Percentiles rank a stretch among this genome's conserved stretches.
These are phyloP conservation scores for Microascus cirrosus DNA, from an alignment of 2,329 filamentous ascomycete species.

Conservation along the genomic window DNA sequence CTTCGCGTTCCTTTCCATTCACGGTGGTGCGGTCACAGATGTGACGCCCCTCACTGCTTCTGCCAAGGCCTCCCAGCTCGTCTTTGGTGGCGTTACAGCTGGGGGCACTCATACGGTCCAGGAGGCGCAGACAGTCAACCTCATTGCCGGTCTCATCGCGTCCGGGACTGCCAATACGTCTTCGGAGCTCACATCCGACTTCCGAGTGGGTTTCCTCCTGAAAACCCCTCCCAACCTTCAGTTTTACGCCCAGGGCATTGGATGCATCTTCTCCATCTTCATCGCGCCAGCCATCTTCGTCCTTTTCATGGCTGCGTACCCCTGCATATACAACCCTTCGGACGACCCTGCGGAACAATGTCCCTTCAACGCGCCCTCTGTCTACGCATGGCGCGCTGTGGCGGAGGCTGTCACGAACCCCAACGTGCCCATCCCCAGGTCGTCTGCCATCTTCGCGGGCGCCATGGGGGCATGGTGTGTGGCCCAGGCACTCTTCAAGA, in stretches of 20 bases:
- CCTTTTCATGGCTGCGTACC: constrained; percentile 57
- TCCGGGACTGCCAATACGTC: constrained; percentile 44
- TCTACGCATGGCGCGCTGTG: constrained; percentile 55
- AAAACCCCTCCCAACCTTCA: constrained; percentile 53
- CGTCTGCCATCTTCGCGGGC: constrained; percentile 45
- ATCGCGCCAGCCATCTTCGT: constrained; percentile 57
- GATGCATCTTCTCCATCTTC: constrained; percentile 53
- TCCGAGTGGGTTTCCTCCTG: constrained; percentile 58
- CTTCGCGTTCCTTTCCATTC: constrained; percentile 43
- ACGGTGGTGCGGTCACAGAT: constrained; percentile 41
- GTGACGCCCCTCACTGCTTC: constrained; percentile 55
- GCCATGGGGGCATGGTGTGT: constrained; percentile 38
- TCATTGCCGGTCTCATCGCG: constrained; percentile 49
- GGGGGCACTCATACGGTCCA: constrained; percentile 31
- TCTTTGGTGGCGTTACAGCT: constrained; percentile 54
- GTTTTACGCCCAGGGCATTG: constrained; percentile 54
- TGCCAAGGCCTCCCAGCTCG: constrained; percentile 57
- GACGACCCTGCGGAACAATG: constrained; percentile 29
- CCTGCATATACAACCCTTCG: constrained; percentile 46
- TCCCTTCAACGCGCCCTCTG: constrained; percentile 50
- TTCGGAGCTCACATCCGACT: constrained; percentile 46
- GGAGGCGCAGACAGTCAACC: constrained; percentile 51
- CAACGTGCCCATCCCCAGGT: constrained; percentile 40
- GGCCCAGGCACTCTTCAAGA: constrained; percentile 38
- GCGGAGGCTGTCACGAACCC: constrained; percentile 48